Evolutionary conservation across 768 basidiomycete species (phyloP).

Genomic region (Rubroboletus pulcherrimus): DNA sequence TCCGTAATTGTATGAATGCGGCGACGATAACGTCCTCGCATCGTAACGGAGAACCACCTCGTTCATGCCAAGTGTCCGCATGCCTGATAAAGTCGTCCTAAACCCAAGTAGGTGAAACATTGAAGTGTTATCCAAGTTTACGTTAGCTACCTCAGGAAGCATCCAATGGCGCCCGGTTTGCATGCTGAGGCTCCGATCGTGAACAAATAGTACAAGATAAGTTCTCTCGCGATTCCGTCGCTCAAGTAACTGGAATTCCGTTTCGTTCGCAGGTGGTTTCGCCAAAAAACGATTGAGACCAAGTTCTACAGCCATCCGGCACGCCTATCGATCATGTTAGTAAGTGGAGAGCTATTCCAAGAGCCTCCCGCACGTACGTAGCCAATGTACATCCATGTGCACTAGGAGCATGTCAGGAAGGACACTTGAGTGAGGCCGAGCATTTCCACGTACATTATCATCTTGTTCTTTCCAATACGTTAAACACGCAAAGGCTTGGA

Average conservation of each 20-base stretch:
- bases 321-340: conserved; percentile 47
- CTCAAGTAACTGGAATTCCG: conserved; percentile 62
- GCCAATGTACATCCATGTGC: conserved; percentile 86
- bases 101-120: conserved; percentile 7
- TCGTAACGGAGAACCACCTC: conserved; percentile 47
- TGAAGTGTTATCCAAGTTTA: conserved; percentile 1
- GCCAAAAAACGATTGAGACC: conserved; percentile 68
- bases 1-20: conserved; percentile 72
- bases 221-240: conserved; percentile 84
- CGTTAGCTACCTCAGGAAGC: conserved; percentile 60
- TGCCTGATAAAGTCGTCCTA: conserved; percentile 71
- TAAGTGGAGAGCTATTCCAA: background rate
- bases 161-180: conserved; percentile 87
- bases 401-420: conserved; percentile 38
- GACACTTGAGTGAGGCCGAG: background rate
- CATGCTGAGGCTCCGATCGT: conserved; percentile 81
- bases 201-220: conserved; percentile 81
- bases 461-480: conserved; percentile 90
- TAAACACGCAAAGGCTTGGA: conserved; percentile 84
- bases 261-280: conserved; percentile 54
- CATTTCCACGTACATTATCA: conserved; percentile 56
- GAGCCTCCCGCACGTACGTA: conserved; percentile 48
- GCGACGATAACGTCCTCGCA: conserved; percentile 81
- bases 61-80: conserved; percentile 67
- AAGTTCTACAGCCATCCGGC: conserved; percentile 84